Base-by-base conservation (phyloP, 2,329 filamentous ascomycete genomes). In the Fusarium dlaminii region DNA sequence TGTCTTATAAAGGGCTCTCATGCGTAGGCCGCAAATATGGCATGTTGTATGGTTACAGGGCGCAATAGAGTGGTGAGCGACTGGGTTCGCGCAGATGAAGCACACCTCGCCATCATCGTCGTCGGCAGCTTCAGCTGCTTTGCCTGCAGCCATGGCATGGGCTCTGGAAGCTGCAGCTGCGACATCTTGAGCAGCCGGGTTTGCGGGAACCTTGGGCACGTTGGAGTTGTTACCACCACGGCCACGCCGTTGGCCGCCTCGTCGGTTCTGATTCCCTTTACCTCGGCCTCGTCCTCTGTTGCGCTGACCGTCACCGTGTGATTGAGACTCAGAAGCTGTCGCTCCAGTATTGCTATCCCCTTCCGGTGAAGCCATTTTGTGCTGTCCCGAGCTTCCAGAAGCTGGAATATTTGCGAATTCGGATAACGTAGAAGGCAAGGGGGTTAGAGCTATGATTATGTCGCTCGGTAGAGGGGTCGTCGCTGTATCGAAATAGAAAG, bases 1-100 rank as follows among this genome's bases (percentile, higher is more conserved):
- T 68, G 92, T 97, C 86, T 98, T 98, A 84, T 98, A 99, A 49
- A 99, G 86, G 2, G 96, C 96, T 77, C 96, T 90, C 90, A 98
- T 90, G 68, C 96, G 90, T 76, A 99, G 85, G 15, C 95, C 92
- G 82, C 96, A 99, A 74, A 98, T 98, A 84, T 99, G 96, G 81
- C 96, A 99, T 55, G 96, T 98, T 65, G 94, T 90, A 84, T 99
- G 96, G 82, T 98, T 98, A 84, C 96, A 99, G 27, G 96, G 96
- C 37, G 95, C 91, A 74, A 99, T 91, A 15, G 95, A 93, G 77
- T 94, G 91, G 85, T 98, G 95, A 55, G 93, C 90, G 54, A 99
- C 92, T 5, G 92, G 90, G 74, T 95, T 98, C 64, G 96, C 96
- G 83, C 96, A 99, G 80, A 99, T 99, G 84, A 98, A 98, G 89